Evolutionary conservation across 371 early-diverging fungal genomes (phyloP), one percentile per base, ranked within the genome.

Genomic region (Mucor ambiguus): DNA sequence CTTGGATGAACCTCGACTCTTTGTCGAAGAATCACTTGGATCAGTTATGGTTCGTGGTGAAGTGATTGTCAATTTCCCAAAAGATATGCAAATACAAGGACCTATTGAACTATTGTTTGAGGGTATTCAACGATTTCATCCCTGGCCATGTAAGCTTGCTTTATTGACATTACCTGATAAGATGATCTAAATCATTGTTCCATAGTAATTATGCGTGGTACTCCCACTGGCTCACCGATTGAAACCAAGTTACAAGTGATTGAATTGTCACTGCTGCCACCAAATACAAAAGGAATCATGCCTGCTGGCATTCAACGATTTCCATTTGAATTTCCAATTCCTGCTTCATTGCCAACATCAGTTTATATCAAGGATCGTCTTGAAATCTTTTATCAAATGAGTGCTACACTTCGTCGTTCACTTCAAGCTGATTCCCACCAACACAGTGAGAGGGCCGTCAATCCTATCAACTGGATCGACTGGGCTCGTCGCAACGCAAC

Each of bases 291-390:
- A 55, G 81, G 81, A 2, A 67, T 78, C 4, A 80, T 80, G 73
- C 78, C 81, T 26, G 69, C 78, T 11, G 81, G 81, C 9, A 62
- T 72, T 10, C 81, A 80, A 26, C 69, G 81, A 26, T 80, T 80
- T 32, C 81, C 81, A 20, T 80, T 80, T 54, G 81, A 80, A 61
- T 78, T 80, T 38, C 78, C 81, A 30, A 70, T 80, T 5, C 76
- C 81, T 41, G 64, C 78, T 16, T 68, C 76, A 4, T 33, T 80
- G 22, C 81, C 81, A 32, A 64, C 72, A 16, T 74, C 70, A 20
- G 28, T 71, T 30, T 46, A 33, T 18, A 80, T 80, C 28, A 64
- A 65, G 20, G 64, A 72, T 11, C 81, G 81, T 26, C 46, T 80
- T 2, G 66, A 74, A 26, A 80, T 80, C 7, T 76, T 69, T 35